Evolutionary conservation across 257 asterid genomes (phyloP).

Genomic region (Paulownia fortunei): DNA sequence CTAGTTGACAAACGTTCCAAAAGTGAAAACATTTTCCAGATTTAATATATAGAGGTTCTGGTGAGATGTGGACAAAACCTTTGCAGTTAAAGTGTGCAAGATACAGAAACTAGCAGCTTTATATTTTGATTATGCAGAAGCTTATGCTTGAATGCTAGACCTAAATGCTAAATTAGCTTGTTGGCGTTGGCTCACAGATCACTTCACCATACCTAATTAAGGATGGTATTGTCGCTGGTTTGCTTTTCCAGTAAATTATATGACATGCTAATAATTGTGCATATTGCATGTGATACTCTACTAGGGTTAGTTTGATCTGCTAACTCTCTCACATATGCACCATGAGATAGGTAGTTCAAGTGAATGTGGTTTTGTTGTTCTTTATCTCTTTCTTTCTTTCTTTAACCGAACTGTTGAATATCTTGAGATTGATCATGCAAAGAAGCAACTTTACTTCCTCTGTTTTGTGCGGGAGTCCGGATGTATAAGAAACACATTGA

Average conservation of each 20-base stretch:
- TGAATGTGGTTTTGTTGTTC: conserved; percentile 2
- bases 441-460: conserved; percentile 19
- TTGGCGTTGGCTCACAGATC: background rate
- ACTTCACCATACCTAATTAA: background rate
- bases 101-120: background rate
- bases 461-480: background rate
- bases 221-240: background rate
- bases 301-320: conserved; percentile 3
- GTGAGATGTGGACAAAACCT: background rate
- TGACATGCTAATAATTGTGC: background rate
- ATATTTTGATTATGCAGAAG: background rate
- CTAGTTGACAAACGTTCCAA: background rate
- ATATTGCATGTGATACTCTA: conserved; percentile 8
- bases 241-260: background rate
- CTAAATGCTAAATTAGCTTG: background rate
- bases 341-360: background rate
- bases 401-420: conserved; percentile 22
- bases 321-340: background rate
- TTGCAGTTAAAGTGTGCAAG: conserved; percentile 12
- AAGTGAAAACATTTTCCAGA: background rate
- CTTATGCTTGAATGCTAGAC: background rate
- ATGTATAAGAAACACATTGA: background rate
- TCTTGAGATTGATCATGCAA: conserved; percentile 20
- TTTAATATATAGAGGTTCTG: conserved; percentile 14
- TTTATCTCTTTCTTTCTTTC: background rate